Conservation (phyloP, 2,329 filamentous ascomycete genomes). For the Colletotrichum sublineola region DNA sequence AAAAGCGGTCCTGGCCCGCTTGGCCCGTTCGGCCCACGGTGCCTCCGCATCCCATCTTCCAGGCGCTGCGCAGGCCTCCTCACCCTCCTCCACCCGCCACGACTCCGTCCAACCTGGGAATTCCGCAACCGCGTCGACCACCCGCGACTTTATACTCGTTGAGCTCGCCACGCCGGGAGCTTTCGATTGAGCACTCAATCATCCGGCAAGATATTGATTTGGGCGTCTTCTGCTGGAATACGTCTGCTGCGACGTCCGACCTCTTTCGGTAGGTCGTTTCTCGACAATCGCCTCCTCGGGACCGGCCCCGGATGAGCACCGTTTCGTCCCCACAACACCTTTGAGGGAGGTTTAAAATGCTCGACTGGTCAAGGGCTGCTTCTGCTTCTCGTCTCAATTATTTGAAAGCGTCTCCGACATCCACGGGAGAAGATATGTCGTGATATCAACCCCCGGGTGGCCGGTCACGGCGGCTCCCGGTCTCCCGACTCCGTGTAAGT, state of each 20-base stretch:
- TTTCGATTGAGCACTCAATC: slow-evolving; percentile 55
- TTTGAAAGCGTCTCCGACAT: slow-evolving; percentile 25
- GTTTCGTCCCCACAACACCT: slow-evolving; percentile 25
- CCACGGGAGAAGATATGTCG: not conserved
- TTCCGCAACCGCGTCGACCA: slow-evolving; percentile 53
- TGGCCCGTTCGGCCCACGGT: slow-evolving; percentile 42
- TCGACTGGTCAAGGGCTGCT: too few relatives aligned
- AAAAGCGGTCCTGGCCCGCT: slow-evolving; percentile 43
- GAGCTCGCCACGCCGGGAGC: slow-evolving; percentile 60
- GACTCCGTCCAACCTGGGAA: slow-evolving; percentile 51
- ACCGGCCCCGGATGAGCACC: slow-evolving; percentile 20
- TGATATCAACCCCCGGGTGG: slow-evolving; percentile 34
- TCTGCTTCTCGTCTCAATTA: not conserved
- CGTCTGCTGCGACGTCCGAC: slow-evolving; percentile 6
- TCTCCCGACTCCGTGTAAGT: slow-evolving; percentile 40
- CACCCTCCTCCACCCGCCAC: slow-evolving; percentile 49
- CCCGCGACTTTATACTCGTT: slow-evolving; percentile 76
- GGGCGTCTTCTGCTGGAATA: slow-evolving; percentile 10
- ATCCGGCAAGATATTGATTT: slow-evolving; percentile 11
- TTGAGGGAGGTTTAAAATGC: slow-evolving; percentile 14
- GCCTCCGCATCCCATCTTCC: slow-evolving; percentile 42
- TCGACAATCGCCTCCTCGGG: slow-evolving; percentile 40
- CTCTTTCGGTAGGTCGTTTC: slow-evolving; percentile 36
- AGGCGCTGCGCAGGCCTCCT: slow-evolving; percentile 43
- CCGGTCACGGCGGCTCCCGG: slow-evolving; percentile 20